Conservation (phyloP, 2,329 filamentous ascomycete genomes). For the Apiospora hydei region DNA sequence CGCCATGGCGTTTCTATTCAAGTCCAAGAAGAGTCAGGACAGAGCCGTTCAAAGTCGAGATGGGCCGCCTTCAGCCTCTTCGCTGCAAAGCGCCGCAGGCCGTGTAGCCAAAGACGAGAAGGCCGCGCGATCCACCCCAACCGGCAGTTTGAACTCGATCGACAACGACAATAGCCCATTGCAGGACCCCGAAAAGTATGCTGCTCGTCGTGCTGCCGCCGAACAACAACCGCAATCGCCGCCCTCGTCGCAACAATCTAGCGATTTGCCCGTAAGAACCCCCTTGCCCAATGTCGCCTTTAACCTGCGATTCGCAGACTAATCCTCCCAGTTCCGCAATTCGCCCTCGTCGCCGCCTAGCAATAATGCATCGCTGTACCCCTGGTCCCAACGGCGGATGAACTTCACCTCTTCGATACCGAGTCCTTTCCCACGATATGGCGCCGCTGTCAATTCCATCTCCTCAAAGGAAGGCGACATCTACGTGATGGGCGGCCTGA, state of each 20-base stretch:
- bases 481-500: slow-evolving; percentile 96
- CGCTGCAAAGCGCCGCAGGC: slow-evolving; percentile 56
- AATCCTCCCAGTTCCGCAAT: slow-evolving; percentile 58
- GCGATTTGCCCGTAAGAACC: slow-evolving; percentile 48
- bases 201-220: slow-evolving; percentile 61
- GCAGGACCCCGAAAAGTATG: slow-evolving; percentile 66
- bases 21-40: slow-evolving; percentile 79
- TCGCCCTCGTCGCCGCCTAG: slow-evolving; percentile 44
- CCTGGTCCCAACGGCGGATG: slow-evolving; percentile 90
- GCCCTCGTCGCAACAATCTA: slow-evolving; percentile 33
- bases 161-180: slow-evolving; percentile 66
- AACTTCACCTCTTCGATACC: slow-evolving; percentile 84
- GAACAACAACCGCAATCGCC: slow-evolving; percentile 51
- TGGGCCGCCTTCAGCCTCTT: slow-evolving; percentile 57
- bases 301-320: slow-evolving; percentile 24
- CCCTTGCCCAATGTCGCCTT: slow-evolving; percentile 22
- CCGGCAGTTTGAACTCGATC: slow-evolving; percentile 79
- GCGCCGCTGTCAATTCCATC: slow-evolving; percentile 90
- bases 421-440: slow-evolving; percentile 95
- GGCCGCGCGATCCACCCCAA: slow-evolving; percentile 72
- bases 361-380: slow-evolving; percentile 84
- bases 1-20: slow-evolving; percentile 83
- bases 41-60: slow-evolving; percentile 64
- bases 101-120: slow-evolving; percentile 65
- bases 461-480: slow-evolving; percentile 97